A percentile compares a stretch with the other conserved stretches of the same genome.
Evolutionary conservation across 2,329 filamentous ascomycete genomes (phyloP).

Genomic region (Exophiala sp.): DNA sequence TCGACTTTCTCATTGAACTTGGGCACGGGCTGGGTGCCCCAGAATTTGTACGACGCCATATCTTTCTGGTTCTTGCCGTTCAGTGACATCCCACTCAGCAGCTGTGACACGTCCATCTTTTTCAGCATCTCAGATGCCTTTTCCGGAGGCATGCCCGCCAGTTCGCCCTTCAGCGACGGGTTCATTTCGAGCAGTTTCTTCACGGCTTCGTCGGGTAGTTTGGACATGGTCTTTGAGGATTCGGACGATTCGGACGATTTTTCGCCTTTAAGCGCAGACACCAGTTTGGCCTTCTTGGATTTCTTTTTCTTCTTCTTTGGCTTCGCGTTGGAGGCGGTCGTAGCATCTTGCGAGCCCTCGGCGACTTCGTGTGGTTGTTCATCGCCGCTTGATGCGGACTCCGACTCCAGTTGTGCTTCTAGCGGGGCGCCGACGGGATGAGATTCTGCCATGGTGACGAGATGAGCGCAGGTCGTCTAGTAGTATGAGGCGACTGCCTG

Average conservation of each 20-base stretch:
- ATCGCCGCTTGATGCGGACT: slow-evolving; percentile 20
- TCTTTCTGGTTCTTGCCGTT: slow-evolving; percentile 88
- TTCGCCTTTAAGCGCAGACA: slow-evolving; percentile 21
- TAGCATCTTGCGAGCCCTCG: slow-evolving; percentile 6
- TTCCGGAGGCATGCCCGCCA: slow-evolving; percentile 65
- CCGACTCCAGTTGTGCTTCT: slow-evolving; percentile 21
- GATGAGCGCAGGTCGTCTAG: not conserved
- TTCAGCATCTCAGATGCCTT: slow-evolving; percentile 47
- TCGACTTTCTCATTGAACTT: slow-evolving; percentile 61
- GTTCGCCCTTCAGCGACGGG: slow-evolving; percentile 62
- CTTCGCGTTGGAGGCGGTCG: slow-evolving; percentile 7
- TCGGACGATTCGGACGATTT: slow-evolving; percentile 17
- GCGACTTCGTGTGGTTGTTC: slow-evolving; percentile 17
- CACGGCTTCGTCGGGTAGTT: slow-evolving; percentile 21
- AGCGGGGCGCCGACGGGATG: slow-evolving; percentile 6
- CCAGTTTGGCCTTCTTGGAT: slow-evolving; percentile 27
- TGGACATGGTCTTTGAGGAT: slow-evolving; percentile 20
- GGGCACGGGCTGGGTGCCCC: slow-evolving; percentile 93
- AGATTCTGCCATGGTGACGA: slow-evolving; percentile 11
- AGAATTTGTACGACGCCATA: slow-evolving; percentile 97
- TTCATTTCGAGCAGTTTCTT: slow-evolving; percentile 43
- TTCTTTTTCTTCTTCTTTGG: slow-evolving; percentile 29
- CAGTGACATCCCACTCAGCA: slow-evolving; percentile 55
- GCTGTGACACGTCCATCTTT: slow-evolving; percentile 44
- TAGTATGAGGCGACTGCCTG: no score